Percentiles rank a stretch among this genome's conserved stretches.
phyloP scores from a whole-genome alignment of 2,329 filamentous ascomycete genomes.

The Penicillium griseofulvum region DNA sequence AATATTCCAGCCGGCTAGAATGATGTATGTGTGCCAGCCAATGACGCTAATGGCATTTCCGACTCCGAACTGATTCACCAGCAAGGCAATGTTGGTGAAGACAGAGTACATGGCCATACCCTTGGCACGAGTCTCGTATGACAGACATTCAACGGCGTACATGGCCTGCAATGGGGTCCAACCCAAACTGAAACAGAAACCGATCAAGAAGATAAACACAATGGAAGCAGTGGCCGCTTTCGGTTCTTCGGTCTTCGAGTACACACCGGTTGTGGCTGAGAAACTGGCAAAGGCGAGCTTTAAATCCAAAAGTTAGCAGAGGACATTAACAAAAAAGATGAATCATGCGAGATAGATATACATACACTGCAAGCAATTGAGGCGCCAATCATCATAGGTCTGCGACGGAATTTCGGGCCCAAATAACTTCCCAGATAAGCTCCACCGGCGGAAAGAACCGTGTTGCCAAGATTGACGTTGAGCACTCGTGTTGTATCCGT shows the following conservation, averaged over 20 bases:
- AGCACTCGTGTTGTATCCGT: conserved; percentile 49
- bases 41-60: conserved; percentile 51
- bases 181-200: conserved; percentile 47
- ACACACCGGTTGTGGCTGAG: conserved; percentile 5
- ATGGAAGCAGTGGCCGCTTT: conserved; percentile 38
- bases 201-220: conserved; percentile 56
- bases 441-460: conserved; percentile 51
- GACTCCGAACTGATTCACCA: conserved; percentile 50
- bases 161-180: conserved; percentile 48
- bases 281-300: conserved; percentile 4
- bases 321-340: background rate
- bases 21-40: conserved; percentile 55
- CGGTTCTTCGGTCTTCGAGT: conserved; percentile 32
- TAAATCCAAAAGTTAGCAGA: background rate
- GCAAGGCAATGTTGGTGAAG: conserved; percentile 45
- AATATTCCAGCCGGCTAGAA: conserved; percentile 40
- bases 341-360: background rate
- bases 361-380: conserved; percentile 4
- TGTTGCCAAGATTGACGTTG: conserved; percentile 56
- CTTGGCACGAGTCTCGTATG: conserved; percentile 56
- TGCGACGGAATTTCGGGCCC: conserved; percentile 58
- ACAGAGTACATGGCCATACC: conserved; percentile 54
- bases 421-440: conserved; percentile 51
- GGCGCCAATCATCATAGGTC: conserved; percentile 47
- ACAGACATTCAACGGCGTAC: conserved; percentile 55